Evolutionary conservation across 495 filamentous ascomycete species (phyloP).

Genomic region (Haplographium delicatum): DNA sequence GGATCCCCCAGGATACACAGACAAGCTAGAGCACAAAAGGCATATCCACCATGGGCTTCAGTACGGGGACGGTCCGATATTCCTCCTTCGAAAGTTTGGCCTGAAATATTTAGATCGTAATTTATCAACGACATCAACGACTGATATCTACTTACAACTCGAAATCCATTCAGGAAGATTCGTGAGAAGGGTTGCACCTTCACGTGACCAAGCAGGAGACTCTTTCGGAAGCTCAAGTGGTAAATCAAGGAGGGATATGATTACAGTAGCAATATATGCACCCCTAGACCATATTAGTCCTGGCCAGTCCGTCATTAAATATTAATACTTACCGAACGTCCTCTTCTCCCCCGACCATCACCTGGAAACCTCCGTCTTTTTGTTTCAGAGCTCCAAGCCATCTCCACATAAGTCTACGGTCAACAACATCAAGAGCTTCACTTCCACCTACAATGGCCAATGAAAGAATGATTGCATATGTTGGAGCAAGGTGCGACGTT

Average conservation of each 20-base stretch:
- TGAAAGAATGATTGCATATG: constrained; percentile 75
- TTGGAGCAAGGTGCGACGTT: constrained; percentile 77
- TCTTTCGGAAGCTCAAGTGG: constrained; percentile 72
- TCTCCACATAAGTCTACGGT: constrained; percentile 79
- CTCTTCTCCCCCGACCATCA: constrained; percentile 78
- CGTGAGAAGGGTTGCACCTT: constrained; percentile 52
- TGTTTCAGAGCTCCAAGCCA: constrained; percentile 86
- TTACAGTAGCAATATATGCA: constrained; percentile 80
- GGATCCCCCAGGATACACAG: constrained; percentile 79
- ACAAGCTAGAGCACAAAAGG: constrained; percentile 88
- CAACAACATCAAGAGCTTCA: constrained; percentile 66
- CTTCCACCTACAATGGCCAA: constrained; percentile 71
- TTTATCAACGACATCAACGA: constrained; percentile 13
- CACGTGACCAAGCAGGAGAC: constrained; percentile 41
- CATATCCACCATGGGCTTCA: constrained; percentile 95
- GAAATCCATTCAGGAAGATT: constrained; percentile 74
- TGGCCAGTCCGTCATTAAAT: too few relatives aligned
- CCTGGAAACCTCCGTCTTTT: constrained; percentile 72
- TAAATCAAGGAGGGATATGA: constrained; percentile 76
- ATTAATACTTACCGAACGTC: constrained; percentile 67
- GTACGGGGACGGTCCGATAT: constrained; percentile 74
- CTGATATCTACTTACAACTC: constrained; percentile 54
- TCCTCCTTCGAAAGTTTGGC: constrained; percentile 92
- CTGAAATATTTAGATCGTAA: constrained; percentile 34
- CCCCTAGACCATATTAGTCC: too few relatives aligned